Evolutionary conservation across 805 yeast species (phyloP).

Genomic region (Isabelozyma rhagii): DNA sequence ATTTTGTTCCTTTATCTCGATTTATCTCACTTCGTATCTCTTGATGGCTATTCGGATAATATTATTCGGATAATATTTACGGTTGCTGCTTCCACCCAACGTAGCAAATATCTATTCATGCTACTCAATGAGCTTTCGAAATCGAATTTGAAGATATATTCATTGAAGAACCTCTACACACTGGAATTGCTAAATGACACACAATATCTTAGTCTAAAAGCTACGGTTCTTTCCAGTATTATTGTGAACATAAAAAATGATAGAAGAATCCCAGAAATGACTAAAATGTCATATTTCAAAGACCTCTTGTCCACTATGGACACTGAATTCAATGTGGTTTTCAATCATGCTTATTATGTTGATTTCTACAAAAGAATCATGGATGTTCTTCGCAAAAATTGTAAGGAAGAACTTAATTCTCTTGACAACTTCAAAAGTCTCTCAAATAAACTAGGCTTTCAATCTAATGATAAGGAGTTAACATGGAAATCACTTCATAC

Average conservation of each 20-base stretch:
- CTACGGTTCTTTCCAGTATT: slow-evolving; percentile 14
- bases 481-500: slow-evolving; percentile 20
- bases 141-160: slow-evolving; percentile 13
- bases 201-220: slow-evolving; percentile 16
- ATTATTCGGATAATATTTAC: slow-evolving; percentile 18
- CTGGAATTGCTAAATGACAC: slow-evolving; percentile 14
- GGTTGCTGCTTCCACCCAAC: slow-evolving; percentile 20
- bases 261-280: slow-evolving; percentile 3
- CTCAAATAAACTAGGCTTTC: slow-evolving; percentile 1
- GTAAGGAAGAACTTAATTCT: slow-evolving; percentile 3
- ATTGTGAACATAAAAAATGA: slow-evolving; percentile 15
- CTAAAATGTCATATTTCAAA: slow-evolving; percentile 13
- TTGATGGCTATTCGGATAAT: slow-evolving; percentile 17
- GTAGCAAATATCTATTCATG: slow-evolving; percentile 23
- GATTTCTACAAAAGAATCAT: slow-evolving; percentile 29
- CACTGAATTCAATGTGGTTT: slow-evolving; percentile 24
- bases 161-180: slow-evolving; percentile 11
- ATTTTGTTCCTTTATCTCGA: slow-evolving; percentile 23
- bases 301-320: slow-evolving; percentile 20
- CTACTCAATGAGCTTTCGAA: slow-evolving; percentile 4
- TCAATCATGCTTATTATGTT: slow-evolving; percentile 17
- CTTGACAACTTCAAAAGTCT: neutral
- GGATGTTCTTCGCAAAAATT: slow-evolving; percentile 16
- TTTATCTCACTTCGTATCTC: slow-evolving; percentile 15
- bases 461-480: slow-evolving; percentile 4